phyloP scores from a whole-genome alignment of 2,329 filamentous ascomycete species.

The Aureobasidium leucospermi region DNA sequence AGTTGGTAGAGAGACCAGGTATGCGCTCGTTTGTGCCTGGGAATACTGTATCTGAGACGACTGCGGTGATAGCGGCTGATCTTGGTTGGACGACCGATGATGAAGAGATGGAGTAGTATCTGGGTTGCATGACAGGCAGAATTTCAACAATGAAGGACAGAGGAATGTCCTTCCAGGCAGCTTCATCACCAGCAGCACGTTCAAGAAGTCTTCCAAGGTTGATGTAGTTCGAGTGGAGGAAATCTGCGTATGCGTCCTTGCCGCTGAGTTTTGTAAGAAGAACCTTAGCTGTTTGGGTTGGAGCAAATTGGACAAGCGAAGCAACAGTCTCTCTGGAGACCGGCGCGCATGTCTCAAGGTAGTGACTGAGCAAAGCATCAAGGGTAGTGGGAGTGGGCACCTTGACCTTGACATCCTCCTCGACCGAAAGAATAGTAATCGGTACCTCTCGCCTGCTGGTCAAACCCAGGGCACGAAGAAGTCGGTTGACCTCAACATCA shows the following conservation, averaged over 20 bases:
- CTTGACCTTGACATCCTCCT: slow-evolving; percentile 26
- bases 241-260: slow-evolving; percentile 28
- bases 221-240: slow-evolving; percentile 28
- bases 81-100: slow-evolving; percentile 32
- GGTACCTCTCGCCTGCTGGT: slow-evolving; percentile 17
- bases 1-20: slow-evolving; percentile 33
- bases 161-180: slow-evolving; percentile 28
- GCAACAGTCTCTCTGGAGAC: slow-evolving; percentile 34
- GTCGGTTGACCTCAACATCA: slow-evolving; percentile 29
- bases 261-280: slow-evolving; percentile 23
- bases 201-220: slow-evolving; percentile 33
- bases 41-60: slow-evolving; percentile 28
- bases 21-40: slow-evolving; percentile 22
- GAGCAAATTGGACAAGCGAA: slow-evolving; percentile 34
- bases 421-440: slow-evolving; percentile 26
- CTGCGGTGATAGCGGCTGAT: slow-evolving; percentile 31
- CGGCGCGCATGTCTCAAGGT: slow-evolving; percentile 41
- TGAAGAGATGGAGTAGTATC: slow-evolving; percentile 33
- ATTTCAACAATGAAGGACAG: slow-evolving; percentile 28
- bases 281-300: slow-evolving; percentile 26
- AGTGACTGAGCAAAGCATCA: slow-evolving; percentile 35
- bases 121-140: slow-evolving; percentile 23
- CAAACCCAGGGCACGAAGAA: slow-evolving; percentile 26
- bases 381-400: slow-evolving; percentile 36
- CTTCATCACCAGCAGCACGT: slow-evolving; percentile 18